These are phyloP conservation scores for Inga oerstediana DNA, from an alignment of 306 rosid species.

Conservation along the genomic window DNA sequence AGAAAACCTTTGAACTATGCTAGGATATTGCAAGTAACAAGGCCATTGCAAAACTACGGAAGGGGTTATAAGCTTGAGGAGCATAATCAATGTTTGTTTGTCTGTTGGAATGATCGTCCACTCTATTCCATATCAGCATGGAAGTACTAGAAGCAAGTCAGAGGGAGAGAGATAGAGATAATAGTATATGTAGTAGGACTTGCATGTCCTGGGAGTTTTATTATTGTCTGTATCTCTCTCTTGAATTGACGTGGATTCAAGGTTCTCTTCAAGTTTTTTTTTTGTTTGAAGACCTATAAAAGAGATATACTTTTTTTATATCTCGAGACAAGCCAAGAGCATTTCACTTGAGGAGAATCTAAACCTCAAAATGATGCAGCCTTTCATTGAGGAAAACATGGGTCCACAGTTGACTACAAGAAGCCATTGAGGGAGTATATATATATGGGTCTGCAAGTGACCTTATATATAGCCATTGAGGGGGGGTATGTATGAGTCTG, in stretches of 20 bases:
- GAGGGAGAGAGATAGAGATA: background rate
- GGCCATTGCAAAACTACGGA: constrained; percentile 48
- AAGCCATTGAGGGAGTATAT: background rate
- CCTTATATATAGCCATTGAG: background rate
- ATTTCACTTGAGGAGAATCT: background rate
- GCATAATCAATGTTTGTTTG: constrained; percentile 43
- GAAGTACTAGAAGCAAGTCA: background rate
- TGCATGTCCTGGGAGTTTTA: too few species aligned
- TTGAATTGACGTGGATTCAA: background rate
- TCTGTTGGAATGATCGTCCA: background rate
- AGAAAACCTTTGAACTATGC: constrained; percentile 45
- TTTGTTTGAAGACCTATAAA: too few species aligned
- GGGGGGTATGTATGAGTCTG: too few species aligned
- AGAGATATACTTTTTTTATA: too few species aligned
- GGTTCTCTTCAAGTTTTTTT: background rate
- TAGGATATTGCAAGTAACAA: constrained; percentile 48
- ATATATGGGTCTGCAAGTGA: background rate
- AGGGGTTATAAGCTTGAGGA: constrained; percentile 45
- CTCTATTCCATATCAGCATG: constrained; percentile 68
- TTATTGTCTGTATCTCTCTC: background rate
- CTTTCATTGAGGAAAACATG: background rate
- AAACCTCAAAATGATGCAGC: background rate
- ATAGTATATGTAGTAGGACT: background rate
- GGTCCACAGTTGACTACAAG: background rate
- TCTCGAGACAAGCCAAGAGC: background rate